These are phyloP conservation scores for Podospora pseudoanserina DNA, from an alignment of 495 filamentous ascomycete species.

Conservation along the genomic window DNA sequence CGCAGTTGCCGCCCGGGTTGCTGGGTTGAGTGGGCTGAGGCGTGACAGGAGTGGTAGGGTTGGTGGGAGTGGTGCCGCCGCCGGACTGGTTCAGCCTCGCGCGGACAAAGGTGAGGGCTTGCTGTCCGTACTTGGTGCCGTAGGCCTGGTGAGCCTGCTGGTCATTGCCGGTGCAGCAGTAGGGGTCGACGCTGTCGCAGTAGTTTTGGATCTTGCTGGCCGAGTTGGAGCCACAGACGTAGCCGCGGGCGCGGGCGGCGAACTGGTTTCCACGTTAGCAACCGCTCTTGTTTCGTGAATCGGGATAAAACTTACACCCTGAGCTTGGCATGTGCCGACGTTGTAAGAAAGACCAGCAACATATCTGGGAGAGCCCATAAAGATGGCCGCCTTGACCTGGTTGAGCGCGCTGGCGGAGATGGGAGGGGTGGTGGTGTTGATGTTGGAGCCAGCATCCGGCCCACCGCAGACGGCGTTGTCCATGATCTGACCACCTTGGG, in stretches of 20 bases:
- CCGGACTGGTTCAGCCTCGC: constrained; percentile 8
- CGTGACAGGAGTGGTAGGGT: constrained; percentile 10
- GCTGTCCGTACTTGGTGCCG: constrained; percentile 45
- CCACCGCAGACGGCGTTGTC: constrained; percentile 62
- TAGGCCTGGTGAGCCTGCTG: constrained; percentile 58
- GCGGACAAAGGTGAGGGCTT: constrained; percentile 36
- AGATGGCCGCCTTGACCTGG: constrained; percentile 54
- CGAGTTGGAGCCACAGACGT: constrained; percentile 50
- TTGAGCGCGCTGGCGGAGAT: constrained; percentile 44
- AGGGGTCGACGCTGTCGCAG: constrained; percentile 61
- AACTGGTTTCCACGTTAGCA: constrained; percentile 39
- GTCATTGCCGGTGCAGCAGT: constrained; percentile 63
- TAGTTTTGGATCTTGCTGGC: constrained; percentile 56
- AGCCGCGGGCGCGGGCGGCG: constrained; percentile 53
- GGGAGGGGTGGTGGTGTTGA: constrained; percentile 16
- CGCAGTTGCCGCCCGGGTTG: constrained; percentile 25
- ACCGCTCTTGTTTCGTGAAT: not conserved
- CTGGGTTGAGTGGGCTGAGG: constrained; percentile 18
- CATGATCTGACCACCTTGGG: constrained; percentile 61
- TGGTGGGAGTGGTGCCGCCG: constrained; percentile 21
- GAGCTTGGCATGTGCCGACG: constrained; percentile 54
- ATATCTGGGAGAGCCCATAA: constrained; percentile 60
- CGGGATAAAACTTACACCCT: constrained; percentile 49
- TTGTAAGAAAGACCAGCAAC: constrained; percentile 53
- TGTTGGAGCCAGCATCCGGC: constrained; percentile 37